Evolutionary conservation across 495 filamentous ascomycete species (phyloP).

Genomic region (Aspergillus campestris): DNA sequence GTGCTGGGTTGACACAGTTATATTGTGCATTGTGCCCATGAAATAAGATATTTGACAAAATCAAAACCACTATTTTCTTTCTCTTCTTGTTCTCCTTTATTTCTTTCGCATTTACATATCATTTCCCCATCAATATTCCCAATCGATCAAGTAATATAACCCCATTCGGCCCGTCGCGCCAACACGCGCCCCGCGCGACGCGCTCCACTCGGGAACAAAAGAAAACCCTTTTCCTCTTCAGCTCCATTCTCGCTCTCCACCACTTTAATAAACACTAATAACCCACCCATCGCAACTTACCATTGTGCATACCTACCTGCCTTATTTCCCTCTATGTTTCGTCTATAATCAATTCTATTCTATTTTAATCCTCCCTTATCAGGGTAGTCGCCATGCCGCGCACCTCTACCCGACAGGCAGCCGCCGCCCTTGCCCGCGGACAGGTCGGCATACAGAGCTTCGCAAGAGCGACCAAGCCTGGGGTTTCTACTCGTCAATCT

Average conservation of each 20-base stretch:
- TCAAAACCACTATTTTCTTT: not conserved
- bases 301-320: not conserved
- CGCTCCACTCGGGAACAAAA: slow-evolving; percentile 1
- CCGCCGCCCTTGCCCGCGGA: slow-evolving; percentile 21
- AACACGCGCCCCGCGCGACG: slow-evolving; percentile 6
- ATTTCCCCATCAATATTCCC: no score
- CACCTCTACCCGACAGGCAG: slow-evolving; percentile 15
- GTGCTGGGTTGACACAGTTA: slow-evolving; percentile 2
- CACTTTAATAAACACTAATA: slow-evolving; percentile 6
- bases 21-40: no score
- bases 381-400: slow-evolving; percentile 32
- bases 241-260: not conserved
- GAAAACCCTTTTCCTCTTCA: not conserved
- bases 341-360: slow-evolving; percentile 15
- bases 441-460: slow-evolving; percentile 34
- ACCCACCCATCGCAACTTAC: slow-evolving; percentile 1
- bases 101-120: not conserved
- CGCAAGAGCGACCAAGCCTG: slow-evolving; percentile 36
- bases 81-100: not conserved
- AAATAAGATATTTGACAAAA: no score
- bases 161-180: slow-evolving; percentile 1
- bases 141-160: not conserved
- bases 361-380: not conserved
- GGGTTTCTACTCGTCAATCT: slow-evolving; percentile 15
- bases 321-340: slow-evolving; percentile 4